These are phyloP conservation scores for Termitomyces sp. DNA, from an alignment of 1,284 basidiomycete genomes.

Conservation along the genomic window DNA sequence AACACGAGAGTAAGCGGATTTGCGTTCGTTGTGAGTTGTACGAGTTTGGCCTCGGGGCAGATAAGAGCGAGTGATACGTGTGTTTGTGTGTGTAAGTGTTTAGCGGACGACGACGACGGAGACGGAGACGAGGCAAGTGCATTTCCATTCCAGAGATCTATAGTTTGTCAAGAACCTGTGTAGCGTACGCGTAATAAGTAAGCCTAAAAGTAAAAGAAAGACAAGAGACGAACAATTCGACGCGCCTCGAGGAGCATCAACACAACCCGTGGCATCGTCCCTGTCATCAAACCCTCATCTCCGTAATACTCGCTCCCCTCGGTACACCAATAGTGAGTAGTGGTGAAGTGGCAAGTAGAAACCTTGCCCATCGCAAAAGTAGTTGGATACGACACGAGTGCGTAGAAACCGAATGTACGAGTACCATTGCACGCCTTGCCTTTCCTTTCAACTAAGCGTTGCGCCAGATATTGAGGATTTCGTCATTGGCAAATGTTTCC, in stretches of 20 bases:
- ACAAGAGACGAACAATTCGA: conserved; percentile 39
- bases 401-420: background rate
- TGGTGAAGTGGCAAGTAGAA: background rate
- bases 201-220: conserved; percentile 12
- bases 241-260: too few relatives aligned
- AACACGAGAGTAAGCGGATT: conserved; percentile 24
- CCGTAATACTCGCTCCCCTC: too few relatives aligned
- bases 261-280: too few relatives aligned
- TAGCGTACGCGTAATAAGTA: conserved; percentile 3
- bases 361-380: background rate
- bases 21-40: too few relatives aligned
- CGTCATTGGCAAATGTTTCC: conserved; percentile 86
- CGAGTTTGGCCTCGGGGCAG: background rate
- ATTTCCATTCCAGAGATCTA: conserved; percentile 21
- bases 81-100: conserved; percentile 12
- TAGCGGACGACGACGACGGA: conserved; percentile 3
- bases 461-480: conserved; percentile 64
- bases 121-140: conserved; percentile 5
- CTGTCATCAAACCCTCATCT: too few relatives aligned
- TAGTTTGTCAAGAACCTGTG: conserved; percentile 64
- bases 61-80: conserved; percentile 23
- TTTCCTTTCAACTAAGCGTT: conserved; percentile 29
- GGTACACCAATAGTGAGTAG: background rate
- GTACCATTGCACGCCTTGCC: conserved; percentile 21
- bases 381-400: background rate